These are phyloP conservation scores for Gossypium lobatum DNA, from an alignment of 441 rosid species.

Conservation along the genomic window DNA sequence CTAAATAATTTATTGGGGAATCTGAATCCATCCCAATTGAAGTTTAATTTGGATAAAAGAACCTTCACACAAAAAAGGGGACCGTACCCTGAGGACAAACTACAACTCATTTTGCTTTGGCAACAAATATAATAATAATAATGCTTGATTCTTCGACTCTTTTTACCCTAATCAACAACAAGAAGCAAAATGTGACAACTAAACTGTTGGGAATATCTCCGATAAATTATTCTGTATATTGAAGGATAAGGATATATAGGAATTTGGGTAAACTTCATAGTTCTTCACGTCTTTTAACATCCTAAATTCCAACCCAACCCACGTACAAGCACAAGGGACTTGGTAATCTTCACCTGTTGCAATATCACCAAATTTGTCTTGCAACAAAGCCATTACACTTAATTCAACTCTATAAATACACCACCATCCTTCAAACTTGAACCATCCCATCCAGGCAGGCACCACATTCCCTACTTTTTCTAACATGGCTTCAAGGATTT, in stretches of 20 bases:
- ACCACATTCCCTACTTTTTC: not conserved
- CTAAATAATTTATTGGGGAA: too few species aligned
- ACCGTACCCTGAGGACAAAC: too few species aligned
- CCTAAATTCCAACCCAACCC: not conserved
- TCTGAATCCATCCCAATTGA: too few species aligned
- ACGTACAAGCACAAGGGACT: not conserved
- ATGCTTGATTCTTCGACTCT: not conserved
- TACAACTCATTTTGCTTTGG: too few species aligned
- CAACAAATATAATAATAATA: too few species aligned
- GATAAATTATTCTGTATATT: not conserved
- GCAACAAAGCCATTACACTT: not conserved
- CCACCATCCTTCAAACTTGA: not conserved
- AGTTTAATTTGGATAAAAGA: too few species aligned
- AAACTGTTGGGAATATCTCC: not conserved
- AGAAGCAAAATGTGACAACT: not conserved
- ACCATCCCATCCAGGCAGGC: not conserved
- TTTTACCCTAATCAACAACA: not conserved
- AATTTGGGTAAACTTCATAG: not conserved
- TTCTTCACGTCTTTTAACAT: not conserved
- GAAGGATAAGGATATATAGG: not conserved
- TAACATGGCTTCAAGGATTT: not conserved
- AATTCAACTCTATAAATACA: not conserved
- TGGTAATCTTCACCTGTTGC: not conserved
- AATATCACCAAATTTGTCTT: not conserved
- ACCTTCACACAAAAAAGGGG: too few species aligned